phyloP scores from a whole-genome alignment of 495 filamentous ascomycete genomes.

The Lindgomyces ingoldianus region DNA sequence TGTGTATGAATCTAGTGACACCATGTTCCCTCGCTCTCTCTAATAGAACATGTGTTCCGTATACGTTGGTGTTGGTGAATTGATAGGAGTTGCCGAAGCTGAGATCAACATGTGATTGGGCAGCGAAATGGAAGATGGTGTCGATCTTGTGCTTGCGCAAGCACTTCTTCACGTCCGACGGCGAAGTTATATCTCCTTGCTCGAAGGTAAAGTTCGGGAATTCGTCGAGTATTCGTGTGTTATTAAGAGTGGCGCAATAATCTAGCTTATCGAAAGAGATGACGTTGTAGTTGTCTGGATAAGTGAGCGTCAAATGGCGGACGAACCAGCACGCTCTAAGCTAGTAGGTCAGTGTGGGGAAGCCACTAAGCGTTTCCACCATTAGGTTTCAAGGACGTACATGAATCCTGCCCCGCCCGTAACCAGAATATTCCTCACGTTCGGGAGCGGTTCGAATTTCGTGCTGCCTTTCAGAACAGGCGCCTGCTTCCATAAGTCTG shows the following conservation, averaged over 20 bases:
- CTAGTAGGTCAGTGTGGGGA: neutral
- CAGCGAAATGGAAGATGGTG: constrained; percentile 75
- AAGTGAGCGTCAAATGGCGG: constrained; percentile 66
- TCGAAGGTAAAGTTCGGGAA: constrained; percentile 72
- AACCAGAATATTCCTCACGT: constrained; percentile 71
- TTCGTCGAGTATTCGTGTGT: constrained; percentile 61
- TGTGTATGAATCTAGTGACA: constrained; percentile 68
- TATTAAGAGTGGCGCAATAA: constrained; percentile 71
- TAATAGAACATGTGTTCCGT: constrained; percentile 71
- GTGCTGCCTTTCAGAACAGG: constrained; percentile 65
- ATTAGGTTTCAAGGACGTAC: constrained; percentile 44
- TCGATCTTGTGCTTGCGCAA: constrained; percentile 66
- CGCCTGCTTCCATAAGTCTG: constrained; percentile 62
- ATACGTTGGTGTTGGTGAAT: constrained; percentile 71
- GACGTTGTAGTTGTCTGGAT: constrained; percentile 68
- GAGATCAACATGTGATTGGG: constrained; percentile 71
- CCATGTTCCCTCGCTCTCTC: constrained; percentile 65
- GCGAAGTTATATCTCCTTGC: constrained; percentile 68
- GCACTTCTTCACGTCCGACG: constrained; percentile 58
- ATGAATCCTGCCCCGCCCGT: constrained; percentile 75
- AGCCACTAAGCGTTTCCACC: neutral
- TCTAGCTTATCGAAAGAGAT: constrained; percentile 78
- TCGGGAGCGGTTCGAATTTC: constrained; percentile 60
- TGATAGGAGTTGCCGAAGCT: constrained; percentile 71
- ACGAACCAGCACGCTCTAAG: constrained; percentile 67